Evolutionary conservation across 176 grass and related monocot genomes (phyloP).

Genomic region (sorghum (Sorghum bicolor)): Sorghum_bicolor_NCBIv3 NC_012874.2:4661501-4662000

Average conservation of each 20-base stretch:
- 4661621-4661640: conserved; percentile 39
- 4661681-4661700: conserved; percentile 56
- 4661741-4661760: conserved; percentile 71
- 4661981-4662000: background rate
- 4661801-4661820: conserved; percentile 47
- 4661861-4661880: background rate
- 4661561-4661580: conserved; percentile 61
- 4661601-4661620: conserved; percentile 25
- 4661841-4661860: background rate
- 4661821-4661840: conserved; percentile 11
- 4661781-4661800: conserved; percentile 48
- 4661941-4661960: background rate
- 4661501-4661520: background rate
- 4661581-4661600: conserved; percentile 47
- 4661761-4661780: conserved; percentile 65
- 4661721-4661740: conserved; percentile 69
- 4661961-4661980: background rate
- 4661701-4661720: conserved; percentile 54
- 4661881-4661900: background rate
- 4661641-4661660: conserved; percentile 55
- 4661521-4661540: background rate
- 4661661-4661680: conserved; percentile 69
- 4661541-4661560: conserved; percentile 64
- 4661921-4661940: background rate
- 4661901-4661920: background rate